Percentiles rank a stretch among this genome's conserved stretches.
Evolutionary conservation across 2,329 filamentous ascomycete species (phyloP).

Genomic region (Cercospora zeina): DNA sequence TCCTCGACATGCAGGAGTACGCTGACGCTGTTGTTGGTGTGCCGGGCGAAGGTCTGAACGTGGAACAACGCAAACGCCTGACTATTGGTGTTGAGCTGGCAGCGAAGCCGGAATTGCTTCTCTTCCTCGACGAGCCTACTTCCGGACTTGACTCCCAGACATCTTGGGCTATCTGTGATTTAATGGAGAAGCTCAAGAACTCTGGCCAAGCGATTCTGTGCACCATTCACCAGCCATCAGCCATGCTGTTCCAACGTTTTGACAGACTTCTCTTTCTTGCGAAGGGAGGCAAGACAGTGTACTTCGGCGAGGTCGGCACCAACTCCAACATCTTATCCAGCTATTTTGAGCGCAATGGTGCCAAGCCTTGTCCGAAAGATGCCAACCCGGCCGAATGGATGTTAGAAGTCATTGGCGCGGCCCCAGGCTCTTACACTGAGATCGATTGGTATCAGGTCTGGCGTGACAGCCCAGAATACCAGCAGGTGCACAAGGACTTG

Average conservation of each 20-base stretch:
- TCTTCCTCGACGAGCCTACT: constrained; percentile 94
- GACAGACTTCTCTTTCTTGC: constrained; percentile 77
- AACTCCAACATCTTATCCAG: constrained; percentile 66
- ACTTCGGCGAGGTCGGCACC: constrained; percentile 76
- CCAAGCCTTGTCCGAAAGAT: constrained; percentile 61
- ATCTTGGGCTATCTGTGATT: constrained; percentile 85
- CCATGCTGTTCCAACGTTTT: constrained; percentile 90
- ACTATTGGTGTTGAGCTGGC: constrained; percentile 96
- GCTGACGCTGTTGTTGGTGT: constrained; percentile 90
- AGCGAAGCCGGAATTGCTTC: constrained; percentile 82
- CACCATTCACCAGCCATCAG: constrained; percentile 96
- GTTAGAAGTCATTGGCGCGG: constrained; percentile 59
- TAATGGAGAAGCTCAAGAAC: constrained; percentile 86
- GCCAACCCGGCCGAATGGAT: constrained; percentile 86
- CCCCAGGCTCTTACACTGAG: constrained; percentile 51
- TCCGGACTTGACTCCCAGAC: constrained; percentile 92
- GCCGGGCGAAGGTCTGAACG: constrained; percentile 79
- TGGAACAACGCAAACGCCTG: constrained; percentile 69
- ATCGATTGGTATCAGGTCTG: constrained; percentile 55
- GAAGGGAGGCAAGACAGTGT: constrained; percentile 74
- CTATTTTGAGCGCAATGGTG: constrained; percentile 76
- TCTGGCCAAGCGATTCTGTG: constrained; percentile 92
- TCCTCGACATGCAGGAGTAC: constrained; percentile 86
- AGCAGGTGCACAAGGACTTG: constrained; percentile 49
- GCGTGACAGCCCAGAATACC: constrained; percentile 51